phyloP scores from a whole-genome alignment of 108 stramenopile genomes.

The Fragilariopsis cylindrus region DNA sequence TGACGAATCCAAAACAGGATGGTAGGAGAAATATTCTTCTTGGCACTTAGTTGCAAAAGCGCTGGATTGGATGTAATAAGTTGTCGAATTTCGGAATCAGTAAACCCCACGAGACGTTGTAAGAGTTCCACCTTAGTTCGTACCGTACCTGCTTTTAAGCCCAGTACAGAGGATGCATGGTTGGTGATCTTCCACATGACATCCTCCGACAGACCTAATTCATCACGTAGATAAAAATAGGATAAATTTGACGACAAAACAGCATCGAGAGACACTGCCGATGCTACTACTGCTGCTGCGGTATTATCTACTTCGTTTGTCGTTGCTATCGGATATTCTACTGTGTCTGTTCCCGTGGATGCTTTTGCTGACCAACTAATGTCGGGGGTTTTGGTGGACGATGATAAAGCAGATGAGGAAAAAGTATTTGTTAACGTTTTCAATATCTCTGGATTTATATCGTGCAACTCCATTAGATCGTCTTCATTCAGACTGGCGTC shows the following conservation, averaged over 20 bases:
- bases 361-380: too few species aligned
- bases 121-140: slow-evolving; percentile 63
- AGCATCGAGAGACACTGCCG: not conserved
- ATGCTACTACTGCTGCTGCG: not conserved
- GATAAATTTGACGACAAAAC: slow-evolving; percentile 53
- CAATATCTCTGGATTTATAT: slow-evolving; percentile 15
- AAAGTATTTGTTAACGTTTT: too few species aligned
- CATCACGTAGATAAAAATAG: slow-evolving; percentile 80
- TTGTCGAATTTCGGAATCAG: slow-evolving; percentile 58
- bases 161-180: slow-evolving; percentile 63
- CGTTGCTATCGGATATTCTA: not conserved
- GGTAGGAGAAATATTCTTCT: slow-evolving; percentile 63
- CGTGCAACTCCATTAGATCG: slow-evolving; percentile 25
- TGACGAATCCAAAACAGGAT: slow-evolving; percentile 58
- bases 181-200: slow-evolving; percentile 81
- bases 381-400: not conserved
- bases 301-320: not conserved
- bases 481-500: slow-evolving; percentile 22
- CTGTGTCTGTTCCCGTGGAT: not conserved
- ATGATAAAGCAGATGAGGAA: not conserved
- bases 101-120: slow-evolving; percentile 53
- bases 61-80: slow-evolving; percentile 59
- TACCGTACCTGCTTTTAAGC: slow-evolving; percentile 68
- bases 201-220: slow-evolving; percentile 73
- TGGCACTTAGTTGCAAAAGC: slow-evolving; percentile 63